A percentile compares a stretch with the other conserved stretches of the same genome.
Conservation (phyloP, 2,329 filamentous ascomycete species). For the Didymella lethalis region DNA sequence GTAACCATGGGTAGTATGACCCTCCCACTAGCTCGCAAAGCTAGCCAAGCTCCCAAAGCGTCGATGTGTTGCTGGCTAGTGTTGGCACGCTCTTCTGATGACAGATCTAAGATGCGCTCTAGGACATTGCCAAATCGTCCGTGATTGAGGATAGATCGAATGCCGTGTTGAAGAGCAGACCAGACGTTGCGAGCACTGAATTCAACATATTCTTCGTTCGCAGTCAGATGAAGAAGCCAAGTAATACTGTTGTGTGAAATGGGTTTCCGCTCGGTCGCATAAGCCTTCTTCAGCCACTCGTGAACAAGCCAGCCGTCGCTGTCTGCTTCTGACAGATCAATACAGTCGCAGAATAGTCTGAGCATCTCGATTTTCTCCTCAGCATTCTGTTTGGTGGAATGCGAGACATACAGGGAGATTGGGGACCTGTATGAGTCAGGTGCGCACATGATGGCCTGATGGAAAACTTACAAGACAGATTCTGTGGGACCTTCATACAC, state of each 20-base stretch:
- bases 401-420: slow-evolving; percentile 22
- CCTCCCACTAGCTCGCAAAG: slow-evolving; percentile 18
- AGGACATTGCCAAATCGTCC: slow-evolving; percentile 6
- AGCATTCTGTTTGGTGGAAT: slow-evolving; percentile 8
- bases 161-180: slow-evolving; percentile 24
- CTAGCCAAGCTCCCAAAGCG: slow-evolving; percentile 17
- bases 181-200: slow-evolving; percentile 19
- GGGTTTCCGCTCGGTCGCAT: slow-evolving; percentile 21
- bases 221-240: slow-evolving; percentile 20
- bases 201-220: slow-evolving; percentile 24
- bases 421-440: slow-evolving; percentile 11
- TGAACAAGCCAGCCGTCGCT: slow-evolving; percentile 26
- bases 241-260: slow-evolving; percentile 28
- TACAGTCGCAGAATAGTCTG: slow-evolving; percentile 25
- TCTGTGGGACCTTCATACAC: slow-evolving; percentile 26
- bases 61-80: slow-evolving; percentile 10
- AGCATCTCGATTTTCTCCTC: slow-evolving; percentile 27
- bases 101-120: slow-evolving; percentile 14
- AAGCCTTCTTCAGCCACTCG: slow-evolving; percentile 27
- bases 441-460: background rate
- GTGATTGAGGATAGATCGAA: slow-evolving; percentile 22
- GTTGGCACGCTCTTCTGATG: background rate
- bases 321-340: slow-evolving; percentile 19
- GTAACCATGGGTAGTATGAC: slow-evolving; percentile 23
- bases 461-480: slow-evolving; percentile 16